phyloP scores from a whole-genome alignment of 2,329 filamentous ascomycete genomes.

The Ilyonectria robusta region DNA sequence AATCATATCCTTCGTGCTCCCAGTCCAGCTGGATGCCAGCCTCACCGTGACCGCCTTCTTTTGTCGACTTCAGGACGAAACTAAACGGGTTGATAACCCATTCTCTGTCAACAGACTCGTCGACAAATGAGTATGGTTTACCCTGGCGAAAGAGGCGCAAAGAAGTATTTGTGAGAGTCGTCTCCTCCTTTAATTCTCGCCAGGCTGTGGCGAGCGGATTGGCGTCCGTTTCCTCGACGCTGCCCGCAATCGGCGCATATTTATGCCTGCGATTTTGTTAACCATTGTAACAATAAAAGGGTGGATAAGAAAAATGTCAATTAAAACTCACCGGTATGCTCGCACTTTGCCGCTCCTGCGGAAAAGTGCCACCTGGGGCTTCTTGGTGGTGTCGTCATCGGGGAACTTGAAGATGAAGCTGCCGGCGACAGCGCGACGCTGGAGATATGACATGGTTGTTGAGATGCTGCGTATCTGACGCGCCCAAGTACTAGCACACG shows the following conservation, averaged over 20 bases:
- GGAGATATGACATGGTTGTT: slow-evolving; percentile 41
- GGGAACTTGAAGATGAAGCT: slow-evolving; percentile 66
- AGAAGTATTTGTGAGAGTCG: slow-evolving; percentile 62
- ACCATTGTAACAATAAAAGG: slow-evolving; percentile 6
- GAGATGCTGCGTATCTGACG: slow-evolving; percentile 19
- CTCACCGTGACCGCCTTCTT: slow-evolving; percentile 52
- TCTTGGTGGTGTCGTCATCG: slow-evolving; percentile 50
- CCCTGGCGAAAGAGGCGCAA: slow-evolving; percentile 69
- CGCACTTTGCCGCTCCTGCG: slow-evolving; percentile 70
- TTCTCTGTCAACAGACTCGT: slow-evolving; percentile 65
- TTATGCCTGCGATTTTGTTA: slow-evolving; percentile 59
- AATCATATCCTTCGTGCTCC: slow-evolving; percentile 73
- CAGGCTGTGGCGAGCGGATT: slow-evolving; percentile 70
- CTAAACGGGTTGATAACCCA: slow-evolving; percentile 77
- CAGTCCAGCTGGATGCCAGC: slow-evolving; percentile 69
- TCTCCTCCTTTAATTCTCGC: slow-evolving; percentile 76
- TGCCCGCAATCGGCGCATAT: slow-evolving; percentile 74
- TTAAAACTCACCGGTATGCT: slow-evolving; percentile 68
- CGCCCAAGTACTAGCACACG: neutral
- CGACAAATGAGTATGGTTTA: slow-evolving; percentile 70
- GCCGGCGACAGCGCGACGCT: slow-evolving; percentile 59
- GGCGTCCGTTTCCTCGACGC: slow-evolving; percentile 67
- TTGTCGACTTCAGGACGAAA: slow-evolving; percentile 62
- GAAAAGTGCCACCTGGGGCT: slow-evolving; percentile 72
- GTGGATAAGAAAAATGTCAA: neutral